These are phyloP conservation scores for Candida xyloterini DNA, from an alignment of 805 yeast genomes.

Conservation along the genomic window DNA sequence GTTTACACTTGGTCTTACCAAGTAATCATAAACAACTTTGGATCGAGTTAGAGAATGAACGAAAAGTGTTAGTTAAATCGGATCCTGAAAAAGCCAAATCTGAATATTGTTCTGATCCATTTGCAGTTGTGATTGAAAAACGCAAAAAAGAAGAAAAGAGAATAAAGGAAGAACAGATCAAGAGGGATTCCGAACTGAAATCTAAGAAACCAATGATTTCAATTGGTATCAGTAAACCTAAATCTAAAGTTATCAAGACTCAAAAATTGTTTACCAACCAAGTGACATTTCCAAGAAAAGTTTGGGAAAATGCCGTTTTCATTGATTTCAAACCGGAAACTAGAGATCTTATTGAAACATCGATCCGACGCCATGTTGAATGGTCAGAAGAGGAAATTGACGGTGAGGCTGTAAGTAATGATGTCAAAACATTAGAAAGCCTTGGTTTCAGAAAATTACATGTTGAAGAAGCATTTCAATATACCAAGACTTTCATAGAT, in stretches of 20 bases:
- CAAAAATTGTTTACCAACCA: conserved; percentile 11
- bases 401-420: conserved; percentile 10
- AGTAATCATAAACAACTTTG: conserved; percentile 76
- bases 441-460: conserved; percentile 73
- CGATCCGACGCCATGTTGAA: conserved; percentile 53
- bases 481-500: conserved; percentile 47
- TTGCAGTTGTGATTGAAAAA: conserved; percentile 59
- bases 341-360: conserved; percentile 58
- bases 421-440: conserved; percentile 21
- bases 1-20: conserved; percentile 84
- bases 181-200: conserved; percentile 49
- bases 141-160: conserved; percentile 41
- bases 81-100: conserved; percentile 47
- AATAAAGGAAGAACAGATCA: conserved; percentile 46
- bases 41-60: conserved; percentile 63
- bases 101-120: conserved; percentile 72
- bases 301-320: conserved; percentile 69
- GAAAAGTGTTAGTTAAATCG: conserved; percentile 46
- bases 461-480: conserved; percentile 65
- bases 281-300: conserved; percentile 45
- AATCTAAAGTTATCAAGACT: conserved; percentile 2
- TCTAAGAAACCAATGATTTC: conserved; percentile 45
- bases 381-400: conserved; percentile 42
- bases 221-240: conserved; percentile 23
- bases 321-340: conserved; percentile 65